These are phyloP conservation scores for Pythium chondricola DNA, from an alignment of 352 stramenopile species.

Conservation along the genomic window DNA sequence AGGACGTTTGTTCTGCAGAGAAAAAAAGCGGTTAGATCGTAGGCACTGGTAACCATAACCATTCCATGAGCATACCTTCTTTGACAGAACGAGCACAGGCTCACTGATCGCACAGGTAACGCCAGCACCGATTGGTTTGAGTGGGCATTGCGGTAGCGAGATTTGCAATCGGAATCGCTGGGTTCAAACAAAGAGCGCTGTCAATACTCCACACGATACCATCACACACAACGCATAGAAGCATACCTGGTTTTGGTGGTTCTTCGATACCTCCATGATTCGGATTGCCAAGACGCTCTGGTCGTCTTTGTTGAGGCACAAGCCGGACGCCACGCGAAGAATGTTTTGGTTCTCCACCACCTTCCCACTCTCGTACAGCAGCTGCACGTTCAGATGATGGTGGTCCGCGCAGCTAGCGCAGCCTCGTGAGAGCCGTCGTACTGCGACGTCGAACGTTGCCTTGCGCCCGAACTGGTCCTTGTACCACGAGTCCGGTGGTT, in stretches of 20 bases:
- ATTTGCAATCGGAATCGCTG: constrained; percentile 62
- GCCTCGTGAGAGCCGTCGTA: constrained; percentile 23
- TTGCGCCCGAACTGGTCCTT: constrained; percentile 78
- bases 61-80: constrained; percentile 33
- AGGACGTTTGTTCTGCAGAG: constrained; percentile 62
- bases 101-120: constrained; percentile 30
- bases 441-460: constrained; percentile 53
- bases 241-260: constrained; percentile 75
- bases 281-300: constrained; percentile 48
- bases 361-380: constrained; percentile 76
- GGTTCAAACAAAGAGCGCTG: constrained; percentile 1
- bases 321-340: constrained; percentile 44
- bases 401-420: constrained; percentile 46
- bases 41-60: neutral
- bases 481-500: constrained; percentile 65
- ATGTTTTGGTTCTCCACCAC: constrained; percentile 74
- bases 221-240: neutral
- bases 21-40: neutral
- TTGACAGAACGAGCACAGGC: constrained; percentile 56
- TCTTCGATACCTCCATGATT: constrained; percentile 81
- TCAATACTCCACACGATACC: neutral
- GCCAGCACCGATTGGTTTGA: constrained; percentile 5
- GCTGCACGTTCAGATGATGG: constrained; percentile 45
- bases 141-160: constrained; percentile 32
- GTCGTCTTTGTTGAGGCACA: constrained; percentile 55